Percentiles rank a stretch among this genome's conserved stretches.
Conservation (phyloP, 768 basidiomycete genomes). For the Suillus subluteus region DNA sequence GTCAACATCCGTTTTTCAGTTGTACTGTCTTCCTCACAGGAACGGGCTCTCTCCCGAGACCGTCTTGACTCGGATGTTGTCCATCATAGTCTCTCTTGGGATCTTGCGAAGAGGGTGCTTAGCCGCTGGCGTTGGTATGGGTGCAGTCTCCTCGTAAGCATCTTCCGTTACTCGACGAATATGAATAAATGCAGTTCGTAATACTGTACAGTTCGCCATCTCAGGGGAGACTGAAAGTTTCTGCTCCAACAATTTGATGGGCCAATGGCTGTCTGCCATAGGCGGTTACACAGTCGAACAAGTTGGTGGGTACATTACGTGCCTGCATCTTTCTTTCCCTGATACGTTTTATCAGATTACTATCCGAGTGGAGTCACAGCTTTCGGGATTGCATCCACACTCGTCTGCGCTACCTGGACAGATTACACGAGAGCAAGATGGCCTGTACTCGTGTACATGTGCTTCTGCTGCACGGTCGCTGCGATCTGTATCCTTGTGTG, state of each 20-base stretch:
- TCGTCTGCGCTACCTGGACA: conserved; percentile 66
- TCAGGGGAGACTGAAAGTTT: conserved; percentile 72
- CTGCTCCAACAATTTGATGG: conserved; percentile 74
- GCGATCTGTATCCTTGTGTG: conserved; percentile 64
- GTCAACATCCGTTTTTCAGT: not conserved
- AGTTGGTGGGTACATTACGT: conserved; percentile 42
- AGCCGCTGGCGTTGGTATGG: conserved; percentile 70
- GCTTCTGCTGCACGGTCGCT: conserved; percentile 53
- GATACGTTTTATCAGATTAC: conserved; percentile 41
- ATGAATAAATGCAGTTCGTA: no score
- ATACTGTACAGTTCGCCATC: conserved; percentile 52
- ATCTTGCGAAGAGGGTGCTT: conserved; percentile 50
- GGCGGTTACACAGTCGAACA: conserved; percentile 67
- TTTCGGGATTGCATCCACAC: conserved; percentile 63
- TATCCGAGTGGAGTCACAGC: conserved; percentile 71
- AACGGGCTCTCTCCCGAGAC: conserved; percentile 53
- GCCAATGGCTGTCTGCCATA: conserved; percentile 67
- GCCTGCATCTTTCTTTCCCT: conserved; percentile 4
- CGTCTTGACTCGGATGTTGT: conserved; percentile 50
- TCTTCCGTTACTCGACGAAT: conserved; percentile 2
- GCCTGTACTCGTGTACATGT: conserved; percentile 70
- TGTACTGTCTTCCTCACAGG: conserved; percentile 38
- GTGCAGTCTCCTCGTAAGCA: conserved; percentile 61
- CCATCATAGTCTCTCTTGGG: conserved; percentile 50
- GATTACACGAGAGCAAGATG: conserved; percentile 60